These are phyloP conservation scores for Iberis pinnata DNA, from an alignment of 345 rosid species.

Conservation along the genomic window DNA sequence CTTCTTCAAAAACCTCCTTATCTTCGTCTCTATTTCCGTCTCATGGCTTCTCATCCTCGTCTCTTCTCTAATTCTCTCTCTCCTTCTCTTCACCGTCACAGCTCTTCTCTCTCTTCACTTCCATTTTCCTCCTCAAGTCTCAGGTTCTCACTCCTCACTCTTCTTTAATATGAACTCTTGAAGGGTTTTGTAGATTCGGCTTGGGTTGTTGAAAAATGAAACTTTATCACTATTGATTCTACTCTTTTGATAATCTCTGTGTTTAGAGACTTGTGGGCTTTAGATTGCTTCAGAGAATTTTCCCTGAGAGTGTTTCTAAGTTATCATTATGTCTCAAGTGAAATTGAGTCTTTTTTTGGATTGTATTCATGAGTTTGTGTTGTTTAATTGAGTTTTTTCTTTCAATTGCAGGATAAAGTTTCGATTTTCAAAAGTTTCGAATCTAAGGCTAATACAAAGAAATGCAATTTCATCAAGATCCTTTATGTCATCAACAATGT, in stretches of 20 bases:
- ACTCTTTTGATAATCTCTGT: not conserved
- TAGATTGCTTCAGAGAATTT: not conserved
- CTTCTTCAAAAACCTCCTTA: constrained; percentile 28
- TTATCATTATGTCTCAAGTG: too few relatives aligned
- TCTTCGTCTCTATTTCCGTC: constrained; percentile 20
- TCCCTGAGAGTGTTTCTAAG: too few relatives aligned
- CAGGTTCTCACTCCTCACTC: constrained; percentile 36
- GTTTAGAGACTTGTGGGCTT: not conserved
- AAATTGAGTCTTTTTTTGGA: not conserved
- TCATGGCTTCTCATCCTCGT: constrained; percentile 36
- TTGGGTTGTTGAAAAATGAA: not conserved
- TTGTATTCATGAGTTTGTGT: constrained; percentile 7
- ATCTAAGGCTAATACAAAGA: constrained; percentile 29
- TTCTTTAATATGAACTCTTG: too few relatives aligned
- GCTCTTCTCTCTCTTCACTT: constrained; percentile 22
- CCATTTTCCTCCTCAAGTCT: constrained; percentile 31
- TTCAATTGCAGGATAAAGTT: constrained; percentile 41
- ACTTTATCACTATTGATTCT: not conserved
- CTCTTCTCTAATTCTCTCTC: constrained; percentile 14
- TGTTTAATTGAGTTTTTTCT: not conserved
- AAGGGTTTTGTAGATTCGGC: not conserved
- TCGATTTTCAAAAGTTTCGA: constrained; percentile 30
- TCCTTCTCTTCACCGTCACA: constrained; percentile 19
- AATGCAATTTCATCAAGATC: constrained; percentile 45
- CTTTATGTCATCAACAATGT: constrained; percentile 52